Evolutionary conservation across 768 basidiomycete genomes (phyloP).

Genomic region (Tulasnella sp.): DNA sequence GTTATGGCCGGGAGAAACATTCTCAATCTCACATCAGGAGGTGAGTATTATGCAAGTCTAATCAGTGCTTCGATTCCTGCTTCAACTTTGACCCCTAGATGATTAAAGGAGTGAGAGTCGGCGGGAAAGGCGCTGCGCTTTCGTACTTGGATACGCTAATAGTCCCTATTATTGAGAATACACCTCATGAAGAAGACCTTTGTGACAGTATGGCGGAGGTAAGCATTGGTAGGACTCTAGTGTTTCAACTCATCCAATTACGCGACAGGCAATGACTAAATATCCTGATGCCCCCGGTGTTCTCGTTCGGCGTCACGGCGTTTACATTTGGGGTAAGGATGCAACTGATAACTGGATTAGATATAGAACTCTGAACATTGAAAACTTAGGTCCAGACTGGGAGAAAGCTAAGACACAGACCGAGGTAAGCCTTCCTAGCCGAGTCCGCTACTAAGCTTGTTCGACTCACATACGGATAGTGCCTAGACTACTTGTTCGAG

Average conservation of each 20-base stretch:
- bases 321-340: conserved; percentile 70
- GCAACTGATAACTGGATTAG: not conserved
- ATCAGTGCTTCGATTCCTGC: not conserved
- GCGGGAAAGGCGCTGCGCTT: conserved; percentile 59
- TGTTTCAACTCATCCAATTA: not conserved
- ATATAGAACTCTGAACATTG: not conserved
- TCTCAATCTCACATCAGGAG: conserved; percentile 72
- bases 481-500: conserved; percentile 84
- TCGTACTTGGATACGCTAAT: conserved; percentile 77
- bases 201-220: conserved; percentile 72
- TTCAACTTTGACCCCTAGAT: conserved; percentile 36
- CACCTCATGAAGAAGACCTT: conserved; percentile 79
- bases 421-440: conserved; percentile 37
- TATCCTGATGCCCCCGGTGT: conserved; percentile 69
- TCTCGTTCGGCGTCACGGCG: conserved; percentile 64
- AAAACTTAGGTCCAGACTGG: conserved; percentile 49
- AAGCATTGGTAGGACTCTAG: conserved; percentile 5
- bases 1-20: conserved; percentile 54
- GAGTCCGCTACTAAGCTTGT: too few species aligned
- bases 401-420: conserved; percentile 82
- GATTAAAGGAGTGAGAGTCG: conserved; percentile 79
- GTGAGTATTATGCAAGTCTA: not conserved
- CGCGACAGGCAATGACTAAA: conserved; percentile 60
- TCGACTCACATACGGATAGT: too few species aligned
- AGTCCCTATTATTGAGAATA: conserved; percentile 84